Evolutionary conservation across 2,329 filamentous ascomycete genomes (phyloP), one percentile per base, ranked within the genome.

Genomic region (Clathrospora elynae): DNA sequence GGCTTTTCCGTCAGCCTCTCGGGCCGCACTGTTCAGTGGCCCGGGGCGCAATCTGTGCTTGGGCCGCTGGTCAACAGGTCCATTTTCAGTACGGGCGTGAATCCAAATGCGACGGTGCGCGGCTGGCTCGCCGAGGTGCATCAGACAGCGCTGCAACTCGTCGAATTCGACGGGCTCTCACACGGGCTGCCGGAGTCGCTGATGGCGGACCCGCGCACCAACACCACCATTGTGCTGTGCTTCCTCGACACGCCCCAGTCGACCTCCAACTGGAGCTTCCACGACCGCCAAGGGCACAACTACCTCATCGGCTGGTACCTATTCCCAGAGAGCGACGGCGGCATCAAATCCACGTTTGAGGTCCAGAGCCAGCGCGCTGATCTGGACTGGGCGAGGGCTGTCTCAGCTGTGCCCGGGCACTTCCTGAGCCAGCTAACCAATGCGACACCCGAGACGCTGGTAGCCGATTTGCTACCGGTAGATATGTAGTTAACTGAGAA

Each of bases 251-350:
- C 30, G 34, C 14, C 13, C 5, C 26, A 38, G 20, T 13, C 37
- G 4, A 30, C 43, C 7, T 22, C 36, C n/a, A 37, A 42, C 12
- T 47, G 32, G 37, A 42, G 10, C n/a, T 37, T 33, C 29, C 18
- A 17, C 14, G 37, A 47, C 9, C 16, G 12, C 6, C 37, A 47
- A 16, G 18, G 18, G 13, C 43, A 47, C 20, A 29, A 29, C 23
- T 37, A 47, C 22, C 16, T 42, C n/a, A 42, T 47, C 4, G 26
- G 29, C n/a, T 47, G 43, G 43, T 37, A 36, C 34, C 5, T 42
- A 11, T 20, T 34, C 23, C 18, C 23, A 13, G 25, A 42, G 19
- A 25, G 17, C 20, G 33, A 38, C 12, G 11, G 28, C 11, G 22
- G n/a, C 42, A 6, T 11, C 4, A 12, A 37, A 25, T n/a, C n/a